phyloP scores from a whole-genome alignment of 2,329 filamentous ascomycete genomes.

The Parastagonospora avenae region DNA sequence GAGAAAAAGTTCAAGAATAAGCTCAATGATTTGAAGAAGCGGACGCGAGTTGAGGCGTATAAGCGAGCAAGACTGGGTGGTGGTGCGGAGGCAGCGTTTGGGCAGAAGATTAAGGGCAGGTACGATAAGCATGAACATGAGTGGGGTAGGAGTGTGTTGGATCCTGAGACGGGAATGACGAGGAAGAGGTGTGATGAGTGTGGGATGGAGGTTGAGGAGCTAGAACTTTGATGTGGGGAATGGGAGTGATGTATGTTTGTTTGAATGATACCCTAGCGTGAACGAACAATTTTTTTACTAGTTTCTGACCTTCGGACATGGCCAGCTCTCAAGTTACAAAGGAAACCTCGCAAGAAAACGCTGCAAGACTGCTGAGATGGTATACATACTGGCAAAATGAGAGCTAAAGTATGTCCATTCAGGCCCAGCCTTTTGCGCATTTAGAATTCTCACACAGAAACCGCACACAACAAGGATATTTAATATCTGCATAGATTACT shows the following conservation, averaged over 20 bases:
- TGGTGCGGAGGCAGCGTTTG: conserved; percentile 61
- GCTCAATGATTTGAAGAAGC: conserved; percentile 86
- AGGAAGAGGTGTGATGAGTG: conserved; percentile 75
- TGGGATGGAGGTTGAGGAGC: conserved; percentile 70
- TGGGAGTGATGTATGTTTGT: neutral
- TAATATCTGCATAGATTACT: no score
- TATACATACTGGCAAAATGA: no score
- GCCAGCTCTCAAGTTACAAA: no score
- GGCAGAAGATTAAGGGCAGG: conserved; percentile 70
- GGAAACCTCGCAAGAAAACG: no score
- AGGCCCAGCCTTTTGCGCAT: no score
- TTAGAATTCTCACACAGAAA: no score
- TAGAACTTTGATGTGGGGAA: conserved; percentile 57
- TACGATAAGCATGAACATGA: conserved; percentile 84
- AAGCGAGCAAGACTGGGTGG: conserved; percentile 61
- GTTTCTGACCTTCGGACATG: no score
- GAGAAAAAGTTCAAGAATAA: conserved; percentile 92
- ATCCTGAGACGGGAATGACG: conserved; percentile 71
- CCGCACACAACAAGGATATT: no score
- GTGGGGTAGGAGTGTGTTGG: conserved; percentile 68
- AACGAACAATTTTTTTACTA: no score
- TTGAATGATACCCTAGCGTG: no score
- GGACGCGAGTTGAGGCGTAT: conserved; percentile 89
- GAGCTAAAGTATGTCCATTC: no score
- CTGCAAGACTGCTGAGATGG: no score